These are phyloP conservation scores for Mucor velutinosus DNA, from an alignment of 371 early-diverging fungal species.

Conservation along the genomic window DNA sequence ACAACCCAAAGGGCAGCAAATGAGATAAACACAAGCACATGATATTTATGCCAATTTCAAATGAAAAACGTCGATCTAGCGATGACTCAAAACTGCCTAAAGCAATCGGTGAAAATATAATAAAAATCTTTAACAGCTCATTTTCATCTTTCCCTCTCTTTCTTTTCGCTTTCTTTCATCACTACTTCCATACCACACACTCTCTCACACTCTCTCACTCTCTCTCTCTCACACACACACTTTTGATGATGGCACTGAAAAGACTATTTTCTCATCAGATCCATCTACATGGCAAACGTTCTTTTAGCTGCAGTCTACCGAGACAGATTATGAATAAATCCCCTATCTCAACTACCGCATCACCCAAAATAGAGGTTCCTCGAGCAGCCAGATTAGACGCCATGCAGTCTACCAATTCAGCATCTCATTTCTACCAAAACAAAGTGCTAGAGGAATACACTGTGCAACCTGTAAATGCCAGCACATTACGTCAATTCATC, in stretches of 20 bases:
- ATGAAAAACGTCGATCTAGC: conserved; percentile 2
- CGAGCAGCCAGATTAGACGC: conserved; percentile 18
- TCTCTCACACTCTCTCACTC: no score
- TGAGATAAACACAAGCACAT: conserved; percentile 1
- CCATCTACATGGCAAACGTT: background rate
- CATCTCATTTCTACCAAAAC: conserved; percentile 91
- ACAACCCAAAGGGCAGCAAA: background rate
- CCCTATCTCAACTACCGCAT: background rate
- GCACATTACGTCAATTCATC: conserved; percentile 91
- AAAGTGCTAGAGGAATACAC: conserved; percentile 86
- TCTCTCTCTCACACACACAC: background rate
- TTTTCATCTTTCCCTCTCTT: background rate
- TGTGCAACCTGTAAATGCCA: conserved; percentile 73
- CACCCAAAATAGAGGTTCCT: conserved; percentile 13
- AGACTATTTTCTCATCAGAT: conserved; percentile 2
- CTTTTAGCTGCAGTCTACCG: background rate
- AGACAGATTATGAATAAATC: conserved; percentile 5
- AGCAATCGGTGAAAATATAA: background rate
- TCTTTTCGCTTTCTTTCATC: background rate
- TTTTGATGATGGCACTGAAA: background rate
- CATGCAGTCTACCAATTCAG: conserved; percentile 38
- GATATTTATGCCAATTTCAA: conserved; percentile 7
- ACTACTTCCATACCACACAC: no score
- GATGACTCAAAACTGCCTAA: background rate
- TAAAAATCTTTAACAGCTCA: background rate